Base-by-base conservation (phyloP, 73 alveolate species). In the Paramecium caudatum region DNA sequence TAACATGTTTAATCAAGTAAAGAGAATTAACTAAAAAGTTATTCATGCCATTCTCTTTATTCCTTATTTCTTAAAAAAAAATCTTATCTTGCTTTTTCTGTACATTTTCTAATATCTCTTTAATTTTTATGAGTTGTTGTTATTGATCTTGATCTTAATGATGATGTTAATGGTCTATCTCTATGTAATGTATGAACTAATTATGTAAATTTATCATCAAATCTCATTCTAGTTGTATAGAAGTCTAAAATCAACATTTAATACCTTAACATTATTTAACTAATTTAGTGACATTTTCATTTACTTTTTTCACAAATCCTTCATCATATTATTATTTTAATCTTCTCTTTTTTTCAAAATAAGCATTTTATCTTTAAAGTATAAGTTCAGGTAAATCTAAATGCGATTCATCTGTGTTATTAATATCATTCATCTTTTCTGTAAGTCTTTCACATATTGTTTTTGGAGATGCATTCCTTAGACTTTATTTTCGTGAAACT, bases 191-290 rank as follows among this genome's bases (percentile, higher is more conserved):
- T 55, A 19, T 37, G 1, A 55, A 55, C 80, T 27, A 55, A 55
- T 55, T 55, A 16, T 12, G 80, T 55, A 9, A 55, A 55, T 55
- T 55, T 55, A 55, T 55, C 80, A 55, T 55, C 30, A 10, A 55
- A 55, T 55, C 30, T 55, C 80, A 55, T 55, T 5, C 80, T 55
- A 5, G 80, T 55, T 0, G 80, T 55, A 21, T 55, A 55, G 80
- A 55, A 55, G 30, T 55, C 80, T 55, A 19, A 10, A 21, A 9
- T 8, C 12, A 27, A 3, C 23, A 49, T 16, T 5, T 2, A 23
- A 9, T 55, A 55, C 80, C 80, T 55, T 55, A 23, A 27, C 80
- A 55, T 55, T 55, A 8, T 23, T 55, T 55, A 1, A 55, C 80
- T 55, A 55, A 27, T 55, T 55, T 55, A 55, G 30, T 43, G 23